phyloP scores from a whole-genome alignment of 495 filamentous ascomycete genomes.

The Lophiostoma macrostomum region DNA sequence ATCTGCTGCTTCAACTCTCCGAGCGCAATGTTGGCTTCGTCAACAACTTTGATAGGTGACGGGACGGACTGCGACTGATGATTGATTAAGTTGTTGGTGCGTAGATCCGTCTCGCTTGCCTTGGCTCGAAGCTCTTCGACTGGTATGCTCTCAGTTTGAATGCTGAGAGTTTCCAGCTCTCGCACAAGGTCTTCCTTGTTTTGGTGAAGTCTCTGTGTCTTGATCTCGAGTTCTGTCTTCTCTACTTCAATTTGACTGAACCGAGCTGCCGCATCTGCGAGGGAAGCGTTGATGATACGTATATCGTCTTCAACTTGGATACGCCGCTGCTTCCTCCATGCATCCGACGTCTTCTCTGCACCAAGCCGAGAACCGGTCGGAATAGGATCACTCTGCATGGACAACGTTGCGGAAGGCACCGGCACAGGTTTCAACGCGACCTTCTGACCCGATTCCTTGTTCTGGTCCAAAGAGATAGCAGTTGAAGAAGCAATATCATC shows the following conservation, averaged over 20 bases:
- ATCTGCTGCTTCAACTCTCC: too few relatives aligned
- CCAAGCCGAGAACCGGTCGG: too few relatives aligned
- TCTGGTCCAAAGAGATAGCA: neutral
- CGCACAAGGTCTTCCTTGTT: conserved; percentile 37
- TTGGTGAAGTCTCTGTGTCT: conserved; percentile 51
- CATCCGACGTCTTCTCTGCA: too few relatives aligned
- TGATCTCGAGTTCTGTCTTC: conserved; percentile 56
- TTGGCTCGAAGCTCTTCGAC: conserved; percentile 45
- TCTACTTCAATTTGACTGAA: conserved; percentile 56
- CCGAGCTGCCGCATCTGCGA: conserved; percentile 37
- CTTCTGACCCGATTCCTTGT: conserved; percentile 2
- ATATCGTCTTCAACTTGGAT: too few relatives aligned
- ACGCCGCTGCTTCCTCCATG: too few relatives aligned
- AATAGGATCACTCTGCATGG: too few relatives aligned
- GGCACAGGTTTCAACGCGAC: neutral
- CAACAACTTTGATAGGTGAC: too few relatives aligned
- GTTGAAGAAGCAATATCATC: conserved; percentile 9
- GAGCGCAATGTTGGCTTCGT: too few relatives aligned
- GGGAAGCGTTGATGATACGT: conserved; percentile 22
- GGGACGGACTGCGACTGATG: neutral
- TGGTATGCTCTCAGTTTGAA: conserved; percentile 47
- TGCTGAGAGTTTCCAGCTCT: conserved; percentile 50
- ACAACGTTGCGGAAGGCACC: too few relatives aligned
- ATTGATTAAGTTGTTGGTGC: conserved; percentile 5
- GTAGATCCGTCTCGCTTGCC: conserved; percentile 31